Base-by-base conservation (phyloP, 257 asterid species). In the Paraleonurus japonicus region DNA sequence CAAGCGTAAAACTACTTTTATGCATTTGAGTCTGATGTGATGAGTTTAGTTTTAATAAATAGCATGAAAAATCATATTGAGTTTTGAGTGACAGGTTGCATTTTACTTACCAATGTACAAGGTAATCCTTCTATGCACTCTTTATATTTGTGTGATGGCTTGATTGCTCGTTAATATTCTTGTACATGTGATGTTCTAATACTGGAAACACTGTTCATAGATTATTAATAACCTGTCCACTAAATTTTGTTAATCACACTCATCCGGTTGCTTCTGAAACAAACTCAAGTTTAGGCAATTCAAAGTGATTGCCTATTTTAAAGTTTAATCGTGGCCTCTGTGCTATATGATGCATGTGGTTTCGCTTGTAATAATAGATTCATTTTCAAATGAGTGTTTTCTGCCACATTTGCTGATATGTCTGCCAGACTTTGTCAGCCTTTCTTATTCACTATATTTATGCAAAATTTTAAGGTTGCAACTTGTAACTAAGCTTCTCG, bases 401-500 rank as follows among this genome's bases (percentile, higher is more conserved):
- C 35, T 59, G 10, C 58, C 50, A 37, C 58, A 19, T 20, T 61
- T 50, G 16, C 47, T 57, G 50, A 22, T 47, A 65, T 39, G 13
- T 47, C 50, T 54, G 69, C 35, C 10, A 23, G 54, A 50, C 70
- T 70, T 47, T 70, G 43, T 28, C 47, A 64, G 67, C 54, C 5
- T 45, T 17, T 26, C 65, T 51, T 73, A 6, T 70, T 20, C 22
- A 57, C 61, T 53, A 41, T 11, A 41, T 41, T 41, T 9, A 60
- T 55, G 59, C 39, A 35, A 35, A 62, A 33, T n/a, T 67, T 64
- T 17, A 13, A 41, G 48, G 26, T 51, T 70, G 74, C 71, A 47
- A 55, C 54, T 53, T 37, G 58, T 74, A n/a, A 26, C 66, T 27
- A 66, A 67, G 71, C 58, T 63, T 66, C 79, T 17, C 75, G 50